Base-by-base conservation (phyloP, 495 filamentous ascomycete species). In the Neurospora sp. region DNA sequence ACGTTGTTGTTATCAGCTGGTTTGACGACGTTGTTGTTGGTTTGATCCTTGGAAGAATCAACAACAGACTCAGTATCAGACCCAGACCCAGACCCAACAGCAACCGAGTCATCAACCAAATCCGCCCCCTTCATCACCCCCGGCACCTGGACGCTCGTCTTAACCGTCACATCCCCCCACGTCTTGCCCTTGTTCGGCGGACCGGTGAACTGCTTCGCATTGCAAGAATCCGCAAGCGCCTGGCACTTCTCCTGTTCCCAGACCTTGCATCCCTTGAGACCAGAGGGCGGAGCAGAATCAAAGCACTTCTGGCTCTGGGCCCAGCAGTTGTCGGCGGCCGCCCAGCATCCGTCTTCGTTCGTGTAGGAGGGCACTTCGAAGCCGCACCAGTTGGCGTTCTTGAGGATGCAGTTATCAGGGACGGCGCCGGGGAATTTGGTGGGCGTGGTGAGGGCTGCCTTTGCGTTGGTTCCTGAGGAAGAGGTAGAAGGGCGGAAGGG, bases 371-470 rank as follows among this genome's bases (percentile, higher is more conserved):
- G 79, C 0, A 92, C 81, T 75, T 91, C 86, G 27, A 84, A 76
- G 40, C 85, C 90, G 78, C 90, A 92, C 92, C 91, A 94, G 80
- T 93, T 92, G 44, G 83, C 90, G 76, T 91, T 92, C 73, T 87
- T 86, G 70, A 91, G 78, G 39, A 91, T 82, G 78, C 88, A 92
- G 66, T 81, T 78, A 0, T 76, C 69, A 0, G 89, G 90, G 54
- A 88, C 82, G 14, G 81, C 77, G 42, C 86, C 86, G 12, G 83
- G 71, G n/a, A 75, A 78, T 70, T 86, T 83, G 16, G 75, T 77
- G 4, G 39, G 69, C 5, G 69, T 83, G n/a, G 76, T 76, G 5
- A 39, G 69, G 10, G 70, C 75, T 38, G 75, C 76, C 41, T 71
- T 76, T 27, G 62, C 38, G 23, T 42, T 71, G 37, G 72, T 59